These are phyloP conservation scores for Davidsoniella virescens DNA, from an alignment of 2,329 filamentous ascomycete species.

Conservation along the genomic window DNA sequence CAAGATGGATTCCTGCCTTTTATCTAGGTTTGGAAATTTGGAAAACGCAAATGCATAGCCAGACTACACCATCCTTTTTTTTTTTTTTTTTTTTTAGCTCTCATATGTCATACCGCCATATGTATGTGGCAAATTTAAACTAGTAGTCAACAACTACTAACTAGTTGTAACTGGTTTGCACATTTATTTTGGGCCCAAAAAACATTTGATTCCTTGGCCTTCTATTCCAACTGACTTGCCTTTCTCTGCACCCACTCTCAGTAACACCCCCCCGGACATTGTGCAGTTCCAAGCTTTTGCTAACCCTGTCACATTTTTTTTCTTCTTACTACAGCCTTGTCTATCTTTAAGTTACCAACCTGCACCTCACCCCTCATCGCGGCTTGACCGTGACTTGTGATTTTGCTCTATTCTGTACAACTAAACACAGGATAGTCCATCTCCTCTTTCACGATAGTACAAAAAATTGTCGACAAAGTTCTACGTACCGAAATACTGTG, in stretches of 20 bases:
- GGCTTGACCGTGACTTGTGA: neutral
- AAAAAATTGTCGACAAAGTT: neutral
- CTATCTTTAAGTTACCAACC: constrained; percentile 7
- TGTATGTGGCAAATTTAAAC: too few species aligned
- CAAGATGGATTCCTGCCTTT: neutral
- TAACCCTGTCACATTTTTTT: constrained; percentile 13
- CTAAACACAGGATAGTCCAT: neutral
- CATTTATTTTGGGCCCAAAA: too few species aligned
- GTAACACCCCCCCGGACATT: too few species aligned
- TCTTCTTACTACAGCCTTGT: constrained; percentile 10
- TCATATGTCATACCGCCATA: too few species aligned
- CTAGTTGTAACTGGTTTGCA: too few species aligned
- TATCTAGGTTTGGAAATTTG: too few species aligned
- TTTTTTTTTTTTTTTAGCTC: too few species aligned
- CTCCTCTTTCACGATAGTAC: neutral
- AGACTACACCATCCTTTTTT: too few species aligned
- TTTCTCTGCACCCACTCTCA: neutral
- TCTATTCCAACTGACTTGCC: neutral
- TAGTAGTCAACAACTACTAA: too few species aligned
- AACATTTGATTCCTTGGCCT: neutral
- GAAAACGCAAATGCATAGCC: too few species aligned
- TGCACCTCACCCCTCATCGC: constrained; percentile 11
- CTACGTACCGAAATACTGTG: too few species aligned
- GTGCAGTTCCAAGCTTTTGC: constrained; percentile 1
- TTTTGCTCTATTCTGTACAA: neutral